A percentile compares a stretch with the other conserved stretches of the same genome.
phyloP scores from a whole-genome alignment of 2,329 filamentous ascomycete genomes.

The Microcera coccophila region DNA sequence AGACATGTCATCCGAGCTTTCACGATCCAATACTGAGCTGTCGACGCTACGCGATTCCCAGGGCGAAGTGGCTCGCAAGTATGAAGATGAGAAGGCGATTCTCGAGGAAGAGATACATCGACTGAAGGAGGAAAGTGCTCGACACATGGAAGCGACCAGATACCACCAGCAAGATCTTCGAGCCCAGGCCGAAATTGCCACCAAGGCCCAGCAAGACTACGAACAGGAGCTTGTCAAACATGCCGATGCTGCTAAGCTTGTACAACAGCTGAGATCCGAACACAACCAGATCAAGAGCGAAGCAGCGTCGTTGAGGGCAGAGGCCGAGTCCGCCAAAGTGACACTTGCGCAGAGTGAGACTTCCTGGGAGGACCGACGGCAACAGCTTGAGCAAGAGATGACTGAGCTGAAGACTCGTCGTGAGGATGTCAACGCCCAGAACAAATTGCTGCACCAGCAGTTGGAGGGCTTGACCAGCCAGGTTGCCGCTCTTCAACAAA shows the following conservation, averaged over 20 bases:
- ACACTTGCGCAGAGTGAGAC: conserved; percentile 75
- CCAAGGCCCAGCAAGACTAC: conserved; percentile 90
- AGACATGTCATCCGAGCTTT: conserved; percentile 78
- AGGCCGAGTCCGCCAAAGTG: conserved; percentile 81
- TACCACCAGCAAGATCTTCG: conserved; percentile 90
- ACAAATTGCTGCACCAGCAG: conserved; percentile 84
- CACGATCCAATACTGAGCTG: conserved; percentile 76
- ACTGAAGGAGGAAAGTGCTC: conserved; percentile 78
- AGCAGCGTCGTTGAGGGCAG: conserved; percentile 67
- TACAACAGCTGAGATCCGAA: conserved; percentile 75
- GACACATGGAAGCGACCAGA: conserved; percentile 72
- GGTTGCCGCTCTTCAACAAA: conserved; percentile 74
- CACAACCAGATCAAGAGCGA: conserved; percentile 79
- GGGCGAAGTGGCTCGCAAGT: conserved; percentile 64
- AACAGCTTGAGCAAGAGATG: conserved; percentile 79
- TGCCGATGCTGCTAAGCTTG: conserved; percentile 83
- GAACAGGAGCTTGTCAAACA: conserved; percentile 93
- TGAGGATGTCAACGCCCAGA: conserved; percentile 83
- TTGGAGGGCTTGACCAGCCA: conserved; percentile 79
- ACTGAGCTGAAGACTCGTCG: conserved; percentile 71
- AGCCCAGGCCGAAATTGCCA: conserved; percentile 87
- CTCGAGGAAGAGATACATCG: conserved; percentile 75
- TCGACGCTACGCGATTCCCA: conserved; percentile 76
- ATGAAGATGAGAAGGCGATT: conserved; percentile 77
- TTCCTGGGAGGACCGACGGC: conserved; percentile 81